These are phyloP conservation scores for Sporothrix inflata DNA, from an alignment of 2,329 filamentous ascomycete species.

Conservation along the genomic window DNA sequence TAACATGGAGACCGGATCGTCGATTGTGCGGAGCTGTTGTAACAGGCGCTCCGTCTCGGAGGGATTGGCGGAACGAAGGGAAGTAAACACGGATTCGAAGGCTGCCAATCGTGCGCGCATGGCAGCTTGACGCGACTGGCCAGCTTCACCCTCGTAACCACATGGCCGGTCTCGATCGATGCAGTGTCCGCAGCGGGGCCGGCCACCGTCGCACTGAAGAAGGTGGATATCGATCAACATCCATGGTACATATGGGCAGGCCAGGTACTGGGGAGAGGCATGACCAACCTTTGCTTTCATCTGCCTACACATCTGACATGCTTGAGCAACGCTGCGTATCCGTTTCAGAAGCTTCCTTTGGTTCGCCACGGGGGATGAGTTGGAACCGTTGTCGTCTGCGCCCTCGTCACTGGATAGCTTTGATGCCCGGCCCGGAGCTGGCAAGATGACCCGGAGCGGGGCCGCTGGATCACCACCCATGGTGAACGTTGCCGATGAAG, in stretches of 20 bases:
- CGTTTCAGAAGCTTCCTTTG: slow-evolving; percentile 29
- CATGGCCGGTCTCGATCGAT: slow-evolving; percentile 37
- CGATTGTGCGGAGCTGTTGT: slow-evolving; percentile 36
- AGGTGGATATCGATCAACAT: neutral
- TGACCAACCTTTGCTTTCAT: slow-evolving; percentile 38
- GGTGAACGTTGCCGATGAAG: neutral
- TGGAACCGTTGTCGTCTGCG: slow-evolving; percentile 18
- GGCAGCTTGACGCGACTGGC: slow-evolving; percentile 40
- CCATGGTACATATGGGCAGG: neutral
- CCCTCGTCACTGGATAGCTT: slow-evolving; percentile 7
- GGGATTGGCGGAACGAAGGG: slow-evolving; percentile 35
- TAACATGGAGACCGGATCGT: slow-evolving; percentile 30
- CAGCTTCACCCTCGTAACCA: slow-evolving; percentile 41
- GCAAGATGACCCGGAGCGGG: slow-evolving; percentile 31
- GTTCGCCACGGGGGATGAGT: neutral
- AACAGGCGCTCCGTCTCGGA: slow-evolving; percentile 38
- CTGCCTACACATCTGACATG: slow-evolving; percentile 39
- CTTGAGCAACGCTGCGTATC: slow-evolving; percentile 38
- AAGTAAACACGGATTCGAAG: slow-evolving; percentile 38
- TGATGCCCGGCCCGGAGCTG: slow-evolving; percentile 23
- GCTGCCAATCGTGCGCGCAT: slow-evolving; percentile 39
- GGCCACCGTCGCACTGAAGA: slow-evolving; percentile 40
- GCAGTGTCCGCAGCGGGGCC: slow-evolving; percentile 41
- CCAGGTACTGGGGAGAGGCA: too few relatives aligned
- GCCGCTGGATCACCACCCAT: slow-evolving; percentile 27